These are phyloP conservation scores for Lotus japonicus DNA, from an alignment of 306 rosid species.

Conservation along the genomic window DNA sequence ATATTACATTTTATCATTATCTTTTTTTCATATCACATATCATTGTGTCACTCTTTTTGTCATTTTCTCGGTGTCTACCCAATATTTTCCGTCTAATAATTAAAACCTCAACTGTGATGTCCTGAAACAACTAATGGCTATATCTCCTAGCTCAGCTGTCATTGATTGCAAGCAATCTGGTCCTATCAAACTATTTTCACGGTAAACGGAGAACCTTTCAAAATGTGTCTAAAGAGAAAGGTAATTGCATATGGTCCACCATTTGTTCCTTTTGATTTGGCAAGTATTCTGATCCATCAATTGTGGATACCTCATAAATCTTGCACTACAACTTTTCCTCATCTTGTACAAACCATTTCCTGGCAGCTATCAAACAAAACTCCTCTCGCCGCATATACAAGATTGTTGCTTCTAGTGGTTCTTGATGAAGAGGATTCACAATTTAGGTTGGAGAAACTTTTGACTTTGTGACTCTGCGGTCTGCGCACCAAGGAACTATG, in stretches of 20 bases:
- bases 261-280: conserved; percentile 34
- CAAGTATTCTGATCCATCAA: conserved; percentile 40
- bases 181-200: conserved; percentile 6
- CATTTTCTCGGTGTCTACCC: no score
- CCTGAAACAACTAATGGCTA: neutral
- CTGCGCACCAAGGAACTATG: no score
- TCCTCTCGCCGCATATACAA: conserved; percentile 37
- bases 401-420: neutral
- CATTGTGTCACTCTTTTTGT: no score
- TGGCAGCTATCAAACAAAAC: conserved; percentile 15
- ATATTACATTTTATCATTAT: no score
- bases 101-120: conserved; percentile 32
- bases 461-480: conserved; percentile 34
- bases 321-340: conserved; percentile 5
- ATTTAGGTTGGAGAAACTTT: conserved; percentile 32
- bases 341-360: conserved; percentile 9
- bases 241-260: conserved; percentile 26
- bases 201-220: conserved; percentile 30
- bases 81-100: neutral
- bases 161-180: conserved; percentile 31
- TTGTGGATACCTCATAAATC: conserved; percentile 34
- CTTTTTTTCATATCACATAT: no score
- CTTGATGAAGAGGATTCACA: conserved; percentile 17
- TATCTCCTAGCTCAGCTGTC: conserved; percentile 3
- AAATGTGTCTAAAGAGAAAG: conserved; percentile 27